Conservation (phyloP, 352 stramenopile species). For the Globisporangium spinosum region DNA sequence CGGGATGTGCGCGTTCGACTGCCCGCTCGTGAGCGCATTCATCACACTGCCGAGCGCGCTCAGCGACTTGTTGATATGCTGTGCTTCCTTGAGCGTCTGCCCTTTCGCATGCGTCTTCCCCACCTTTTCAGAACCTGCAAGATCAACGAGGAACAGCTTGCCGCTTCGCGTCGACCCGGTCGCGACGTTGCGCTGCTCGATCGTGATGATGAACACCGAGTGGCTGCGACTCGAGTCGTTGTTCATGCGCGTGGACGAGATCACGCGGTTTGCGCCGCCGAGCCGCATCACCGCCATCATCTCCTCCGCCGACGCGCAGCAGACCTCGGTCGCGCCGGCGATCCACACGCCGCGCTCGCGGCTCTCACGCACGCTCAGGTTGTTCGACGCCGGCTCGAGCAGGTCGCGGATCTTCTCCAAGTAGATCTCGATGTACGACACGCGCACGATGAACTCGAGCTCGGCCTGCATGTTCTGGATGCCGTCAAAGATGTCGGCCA, state of each 20-base stretch:
- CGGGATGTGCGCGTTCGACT: constrained; percentile 89
- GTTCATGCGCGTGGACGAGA: constrained; percentile 90
- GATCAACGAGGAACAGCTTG: constrained; percentile 92
- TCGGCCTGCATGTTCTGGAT: constrained; percentile 68
- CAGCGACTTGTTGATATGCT: constrained; percentile 91
- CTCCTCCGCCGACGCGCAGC: constrained; percentile 50
- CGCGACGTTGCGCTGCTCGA: constrained; percentile 84
- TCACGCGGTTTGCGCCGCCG: constrained; percentile 89
- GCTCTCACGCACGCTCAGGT: constrained; percentile 62
- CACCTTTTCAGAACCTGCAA: constrained; percentile 76
- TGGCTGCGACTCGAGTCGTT: constrained; percentile 90
- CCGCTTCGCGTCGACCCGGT: constrained; percentile 66
- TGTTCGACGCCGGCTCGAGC: constrained; percentile 62
- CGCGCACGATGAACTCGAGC: constrained; percentile 92
- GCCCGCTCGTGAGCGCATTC: constrained; percentile 79
- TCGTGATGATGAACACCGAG: constrained; percentile 95
- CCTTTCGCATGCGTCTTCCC: constrained; percentile 87
- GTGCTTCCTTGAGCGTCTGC: constrained; percentile 84
- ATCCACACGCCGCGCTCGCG: constrained; percentile 61
- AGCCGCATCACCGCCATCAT: constrained; percentile 88
- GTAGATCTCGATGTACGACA: constrained; percentile 99
- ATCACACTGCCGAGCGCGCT: constrained; percentile 89
- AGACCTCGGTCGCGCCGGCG: constrained; percentile 55
- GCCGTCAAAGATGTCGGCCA: constrained; percentile 63
- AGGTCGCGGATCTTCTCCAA: constrained; percentile 98